Base-by-base conservation (phyloP, 495 filamentous ascomycete genomes). In the Viridothelium virens region DNA sequence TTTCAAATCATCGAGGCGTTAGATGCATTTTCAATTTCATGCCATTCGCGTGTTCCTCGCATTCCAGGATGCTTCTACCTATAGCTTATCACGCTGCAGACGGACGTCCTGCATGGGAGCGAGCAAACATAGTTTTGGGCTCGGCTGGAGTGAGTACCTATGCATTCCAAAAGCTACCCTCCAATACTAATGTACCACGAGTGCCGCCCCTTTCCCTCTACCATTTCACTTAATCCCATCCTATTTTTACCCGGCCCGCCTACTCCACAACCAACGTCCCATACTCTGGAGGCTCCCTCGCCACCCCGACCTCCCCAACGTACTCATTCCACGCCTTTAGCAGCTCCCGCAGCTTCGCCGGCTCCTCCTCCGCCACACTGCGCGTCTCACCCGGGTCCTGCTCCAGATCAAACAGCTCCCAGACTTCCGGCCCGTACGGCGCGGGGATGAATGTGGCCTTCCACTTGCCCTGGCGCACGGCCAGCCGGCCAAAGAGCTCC, bases 291-390 rank as follows among this genome's bases (percentile, higher is more conserved):
- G 38, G 61, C 33, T 62, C 36, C 61, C 46, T 36, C 31, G 82
- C 74, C 0, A 85, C 81, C 2, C 84, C 84, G 0, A 81, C 83
- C 70, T 86, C 84, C 2, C 84, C 67, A 10, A 83, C 82, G 72
- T 82, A 82, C 68, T 79, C 79, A 67, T 81, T 80, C 79, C 80
- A 82, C 3, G 80, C 68, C 66, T 77, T 77, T 25, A 83, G 73
- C 44, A 74, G 41, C 64, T 68, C 63, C 18, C 65, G 65, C 31
- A 74, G 46, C 34, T 70, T 66, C 11, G 65, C 63, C 12, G 64
- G 59, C 48, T 66, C 56, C 18, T 63, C 64, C 12, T 68, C 56
- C 9, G 61, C 63, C 59, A 73, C 38, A 56, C 73, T 68, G 14
- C 63, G 39, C 38, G 63, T 68, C 67, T 74, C 70, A 1, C 70